Percentiles rank a stretch among this genome's conserved stretches.
These are phyloP conservation scores for Aspergillus ochraceoroseus DNA, from an alignment of 2,329 filamentous ascomycete species.

Conservation along the genomic window DNA sequence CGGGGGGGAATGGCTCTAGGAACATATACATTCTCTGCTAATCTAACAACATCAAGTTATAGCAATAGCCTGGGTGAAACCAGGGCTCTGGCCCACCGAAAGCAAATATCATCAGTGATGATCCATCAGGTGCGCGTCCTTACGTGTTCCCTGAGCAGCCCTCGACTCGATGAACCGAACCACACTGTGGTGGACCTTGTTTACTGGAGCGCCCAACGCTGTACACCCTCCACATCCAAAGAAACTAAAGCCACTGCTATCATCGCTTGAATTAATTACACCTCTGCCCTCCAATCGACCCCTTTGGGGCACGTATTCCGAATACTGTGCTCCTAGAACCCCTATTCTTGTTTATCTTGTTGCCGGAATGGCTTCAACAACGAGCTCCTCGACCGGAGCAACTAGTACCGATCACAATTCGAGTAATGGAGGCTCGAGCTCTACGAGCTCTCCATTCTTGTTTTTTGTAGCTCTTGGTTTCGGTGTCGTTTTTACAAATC, in stretches of 20 bases:
- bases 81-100: constrained; percentile 5
- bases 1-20: no score
- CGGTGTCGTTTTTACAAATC: constrained; percentile 95
- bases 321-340: neutral
- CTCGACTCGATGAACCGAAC: constrained; percentile 14
- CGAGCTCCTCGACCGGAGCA: constrained; percentile 25
- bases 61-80: no score
- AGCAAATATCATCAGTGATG: constrained; percentile 15
- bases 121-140: constrained; percentile 8
- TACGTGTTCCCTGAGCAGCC: constrained; percentile 9
- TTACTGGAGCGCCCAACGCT: neutral
- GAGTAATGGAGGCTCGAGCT: constrained; percentile 41
- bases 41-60: no score
- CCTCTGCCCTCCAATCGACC: no score
- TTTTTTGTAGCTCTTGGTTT: constrained; percentile 97
- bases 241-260: neutral
- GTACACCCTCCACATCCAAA: neutral
- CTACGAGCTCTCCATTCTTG: constrained; percentile 67
- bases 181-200: constrained; percentile 5
- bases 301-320: neutral
- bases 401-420: constrained; percentile 27
- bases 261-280: neutral
- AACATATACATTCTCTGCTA: no score
- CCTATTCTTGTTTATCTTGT: neutral
- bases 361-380: constrained; percentile 28